Percentiles rank a stretch among this genome's conserved stretches.
These are phyloP conservation scores for Cytidiella melzeri DNA, from an alignment of 768 basidiomycete genomes.

Conservation along the genomic window DNA sequence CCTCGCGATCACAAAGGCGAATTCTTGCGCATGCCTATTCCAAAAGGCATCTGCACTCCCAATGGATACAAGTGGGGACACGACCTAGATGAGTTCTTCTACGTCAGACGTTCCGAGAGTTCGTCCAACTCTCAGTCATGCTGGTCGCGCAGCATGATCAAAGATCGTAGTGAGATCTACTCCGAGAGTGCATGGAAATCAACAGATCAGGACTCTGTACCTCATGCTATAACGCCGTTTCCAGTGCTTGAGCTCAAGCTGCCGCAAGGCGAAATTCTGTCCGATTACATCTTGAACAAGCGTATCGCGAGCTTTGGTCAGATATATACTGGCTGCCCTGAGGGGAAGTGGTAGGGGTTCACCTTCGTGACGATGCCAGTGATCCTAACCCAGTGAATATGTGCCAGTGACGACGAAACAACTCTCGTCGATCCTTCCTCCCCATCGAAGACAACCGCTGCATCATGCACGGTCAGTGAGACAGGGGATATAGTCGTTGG, in stretches of 20 bases:
- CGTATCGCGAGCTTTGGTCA: not conserved
- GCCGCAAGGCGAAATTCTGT: not conserved
- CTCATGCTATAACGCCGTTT: not conserved
- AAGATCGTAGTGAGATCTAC: slow-evolving; percentile 23
- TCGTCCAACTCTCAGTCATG: slow-evolving; percentile 18
- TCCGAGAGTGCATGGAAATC: not conserved
- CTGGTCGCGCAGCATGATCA: slow-evolving; percentile 31
- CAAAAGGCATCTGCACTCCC: slow-evolving; percentile 16
- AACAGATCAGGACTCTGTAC: not conserved
- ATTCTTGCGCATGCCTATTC: too few relatives aligned
- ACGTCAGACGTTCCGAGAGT: slow-evolving; percentile 17
- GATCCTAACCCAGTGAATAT: not conserved
- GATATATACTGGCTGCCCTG: not conserved
- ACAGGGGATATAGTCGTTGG: too few relatives aligned
- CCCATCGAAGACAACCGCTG: not conserved
- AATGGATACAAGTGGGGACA: slow-evolving; percentile 25
- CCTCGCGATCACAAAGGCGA: too few relatives aligned
- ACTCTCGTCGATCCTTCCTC: not conserved
- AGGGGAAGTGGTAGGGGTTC: not conserved
- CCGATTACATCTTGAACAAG: not conserved
- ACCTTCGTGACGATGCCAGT: not conserved
- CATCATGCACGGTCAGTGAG: too few relatives aligned
- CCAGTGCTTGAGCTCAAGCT: not conserved
- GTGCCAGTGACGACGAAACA: not conserved
- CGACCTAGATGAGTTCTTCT: slow-evolving; percentile 19